Evolutionary conservation across 2,329 filamentous ascomycete species (phyloP).

Genomic region (Colletotrichum melonis): DNA sequence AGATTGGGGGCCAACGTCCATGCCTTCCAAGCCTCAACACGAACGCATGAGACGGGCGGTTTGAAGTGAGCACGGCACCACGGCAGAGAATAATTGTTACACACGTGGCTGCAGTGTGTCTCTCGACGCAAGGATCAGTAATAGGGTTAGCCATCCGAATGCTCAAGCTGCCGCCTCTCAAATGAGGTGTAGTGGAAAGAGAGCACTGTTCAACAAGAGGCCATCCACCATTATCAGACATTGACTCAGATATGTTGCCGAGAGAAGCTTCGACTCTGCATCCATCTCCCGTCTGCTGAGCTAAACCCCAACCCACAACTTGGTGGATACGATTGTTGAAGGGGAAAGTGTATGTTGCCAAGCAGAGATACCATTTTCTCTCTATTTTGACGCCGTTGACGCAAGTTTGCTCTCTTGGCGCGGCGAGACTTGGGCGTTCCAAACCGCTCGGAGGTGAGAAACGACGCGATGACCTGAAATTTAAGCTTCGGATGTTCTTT

Average conservation of each 20-base stretch:
- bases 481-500: conserved; percentile 7
- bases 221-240: conserved; percentile 7
- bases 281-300: conserved; percentile 1
- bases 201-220: conserved; percentile 19
- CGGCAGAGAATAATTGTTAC: background rate
- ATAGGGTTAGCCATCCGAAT: background rate
- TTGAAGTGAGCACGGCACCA: conserved; percentile 5
- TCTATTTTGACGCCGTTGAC: background rate
- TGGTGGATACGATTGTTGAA: background rate
- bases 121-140: conserved; percentile 11
- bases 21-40: background rate
- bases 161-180: background rate
- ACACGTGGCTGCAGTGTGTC: conserved; percentile 20
- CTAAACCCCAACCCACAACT: conserved; percentile 24
- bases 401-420: background rate
- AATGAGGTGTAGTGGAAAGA: background rate
- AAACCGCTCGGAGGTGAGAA: background rate
- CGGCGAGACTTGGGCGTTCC: background rate
- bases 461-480: background rate
- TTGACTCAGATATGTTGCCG: conserved; percentile 18
- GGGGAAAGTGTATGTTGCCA: background rate
- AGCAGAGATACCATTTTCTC: no score
- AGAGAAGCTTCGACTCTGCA: conserved; percentile 31
- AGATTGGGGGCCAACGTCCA: conserved; percentile 29
- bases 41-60: conserved; percentile 16